A percentile compares a stretch with the other conserved stretches of the same genome.
These are phyloP conservation scores for Neurospora hispaniola DNA, from an alignment of 495 filamentous ascomycete species.

Conservation along the genomic window DNA sequence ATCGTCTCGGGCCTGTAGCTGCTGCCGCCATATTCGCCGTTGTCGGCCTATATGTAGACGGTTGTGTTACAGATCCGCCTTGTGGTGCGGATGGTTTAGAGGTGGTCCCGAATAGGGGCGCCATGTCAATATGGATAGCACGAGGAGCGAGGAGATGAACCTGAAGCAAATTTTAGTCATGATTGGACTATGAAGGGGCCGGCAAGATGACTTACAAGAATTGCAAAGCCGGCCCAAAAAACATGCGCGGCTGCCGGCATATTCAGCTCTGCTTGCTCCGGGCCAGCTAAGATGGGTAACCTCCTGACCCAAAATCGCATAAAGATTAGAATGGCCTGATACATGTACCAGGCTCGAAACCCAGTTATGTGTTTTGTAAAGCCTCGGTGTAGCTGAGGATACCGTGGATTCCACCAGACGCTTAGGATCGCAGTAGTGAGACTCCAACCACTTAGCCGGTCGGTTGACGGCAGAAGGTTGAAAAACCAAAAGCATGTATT, in stretches of 20 bases:
- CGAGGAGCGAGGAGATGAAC: constrained; percentile 37
- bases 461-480: constrained; percentile 16
- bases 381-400: constrained; percentile 52
- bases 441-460: constrained; percentile 34
- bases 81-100: not conserved
- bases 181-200: constrained; percentile 10
- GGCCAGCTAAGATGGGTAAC: constrained; percentile 33
- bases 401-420: constrained; percentile 69
- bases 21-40: not conserved
- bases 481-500: constrained; percentile 20
- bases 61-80: constrained; percentile 8
- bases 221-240: constrained; percentile 42
- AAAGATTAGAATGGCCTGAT: constrained; percentile 52
- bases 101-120: constrained; percentile 40
- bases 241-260: constrained; percentile 42
- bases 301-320: constrained; percentile 45
- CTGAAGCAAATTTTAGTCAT: constrained; percentile 25
- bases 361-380: constrained; percentile 54
- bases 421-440: constrained; percentile 45
- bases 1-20: not conserved
- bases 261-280: constrained; percentile 28
- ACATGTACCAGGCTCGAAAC: constrained; percentile 55
- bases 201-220: constrained; percentile 37
- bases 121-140: constrained; percentile 43
- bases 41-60: constrained; percentile 9